phyloP scores from a whole-genome alignment of 192 early-diverging fungal species.

The Coemansia sp. region DNA sequence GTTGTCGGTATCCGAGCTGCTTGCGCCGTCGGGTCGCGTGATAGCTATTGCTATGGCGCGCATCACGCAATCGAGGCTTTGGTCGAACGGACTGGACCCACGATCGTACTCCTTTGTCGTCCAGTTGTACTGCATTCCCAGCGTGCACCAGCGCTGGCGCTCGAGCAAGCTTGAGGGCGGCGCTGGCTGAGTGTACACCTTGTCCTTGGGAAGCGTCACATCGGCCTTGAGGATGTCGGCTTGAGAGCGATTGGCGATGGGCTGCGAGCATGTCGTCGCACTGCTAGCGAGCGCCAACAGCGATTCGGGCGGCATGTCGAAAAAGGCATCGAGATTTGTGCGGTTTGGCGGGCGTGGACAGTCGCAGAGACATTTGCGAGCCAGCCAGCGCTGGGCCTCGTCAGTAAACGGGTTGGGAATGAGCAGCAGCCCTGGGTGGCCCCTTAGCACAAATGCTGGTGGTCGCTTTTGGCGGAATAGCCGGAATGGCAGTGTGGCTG shows the following conservation, averaged over 20 bases:
- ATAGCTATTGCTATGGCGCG: conserved; percentile 68
- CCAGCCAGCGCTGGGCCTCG: conserved; percentile 67
- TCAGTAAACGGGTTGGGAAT: conserved; percentile 81
- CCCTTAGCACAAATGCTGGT: conserved; percentile 36
- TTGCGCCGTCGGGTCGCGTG: conserved; percentile 32
- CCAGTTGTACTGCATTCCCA: conserved; percentile 85
- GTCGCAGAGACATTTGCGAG: conserved; percentile 75
- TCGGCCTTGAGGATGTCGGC: conserved; percentile 30
- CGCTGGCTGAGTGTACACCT: conserved; percentile 27
- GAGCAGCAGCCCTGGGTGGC: conserved; percentile 73
- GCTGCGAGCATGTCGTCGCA: conserved; percentile 52
- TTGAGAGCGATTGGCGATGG: conserved; percentile 36
- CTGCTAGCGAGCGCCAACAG: conserved; percentile 46
- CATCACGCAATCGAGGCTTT: conserved; percentile 62
- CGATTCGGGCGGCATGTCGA: conserved; percentile 64
- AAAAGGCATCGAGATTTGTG: conserved; percentile 91
- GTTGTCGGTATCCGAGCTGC: conserved; percentile 36
- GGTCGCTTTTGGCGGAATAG: conserved; percentile 30
- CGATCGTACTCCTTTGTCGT: conserved; percentile 73
- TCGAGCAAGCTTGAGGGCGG: conserved; percentile 16
- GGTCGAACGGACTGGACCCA: conserved; percentile 65
- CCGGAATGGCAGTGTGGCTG: conserved; percentile 18
- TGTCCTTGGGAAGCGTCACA: conserved; percentile 33
- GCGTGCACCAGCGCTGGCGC: conserved; percentile 71
- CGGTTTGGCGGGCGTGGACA: conserved; percentile 80